These are phyloP conservation scores for Apiotrichum sp. DNA, from an alignment of 1,284 basidiomycete species.

Conservation along the genomic window DNA sequence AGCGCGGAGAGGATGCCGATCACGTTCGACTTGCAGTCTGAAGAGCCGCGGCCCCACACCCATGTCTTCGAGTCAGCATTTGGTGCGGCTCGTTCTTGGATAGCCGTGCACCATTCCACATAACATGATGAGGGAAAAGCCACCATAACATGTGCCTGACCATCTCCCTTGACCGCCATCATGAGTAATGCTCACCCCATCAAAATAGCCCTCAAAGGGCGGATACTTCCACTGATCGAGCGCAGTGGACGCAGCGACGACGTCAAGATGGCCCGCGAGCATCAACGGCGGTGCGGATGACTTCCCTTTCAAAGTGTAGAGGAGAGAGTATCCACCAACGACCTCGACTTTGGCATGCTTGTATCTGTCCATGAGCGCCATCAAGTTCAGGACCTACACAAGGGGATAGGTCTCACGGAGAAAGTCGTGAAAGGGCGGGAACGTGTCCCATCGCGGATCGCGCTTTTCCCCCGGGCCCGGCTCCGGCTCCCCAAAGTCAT, in stretches of 20 bases:
- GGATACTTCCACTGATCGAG: conserved; percentile 11
- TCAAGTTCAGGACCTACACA: neutral
- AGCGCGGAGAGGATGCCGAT: conserved; percentile 12
- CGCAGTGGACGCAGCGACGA: conserved; percentile 3
- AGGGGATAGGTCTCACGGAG: conserved; percentile 10
- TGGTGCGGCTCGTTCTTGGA: too few relatives aligned
- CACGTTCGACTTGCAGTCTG: conserved; percentile 15
- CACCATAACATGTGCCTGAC: too few relatives aligned
- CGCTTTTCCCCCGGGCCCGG: neutral
- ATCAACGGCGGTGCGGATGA: conserved; percentile 8
- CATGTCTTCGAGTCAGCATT: neutral
- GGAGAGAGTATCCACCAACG: conserved; percentile 11
- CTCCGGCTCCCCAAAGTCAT: conserved; percentile 13
- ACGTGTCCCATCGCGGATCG: conserved; percentile 12
- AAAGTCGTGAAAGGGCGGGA: conserved; percentile 9
- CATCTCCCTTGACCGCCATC: too few relatives aligned
- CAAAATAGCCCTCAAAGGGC: conserved; percentile 11
- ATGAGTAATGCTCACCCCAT: neutral
- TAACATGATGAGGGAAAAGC: too few relatives aligned
- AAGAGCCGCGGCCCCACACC: conserved; percentile 15
- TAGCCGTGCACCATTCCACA: too few relatives aligned
- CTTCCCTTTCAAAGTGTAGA: conserved; percentile 11
- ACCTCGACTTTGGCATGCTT: conserved; percentile 4
- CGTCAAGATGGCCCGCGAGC: conserved; percentile 14
- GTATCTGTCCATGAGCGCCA: neutral